These are phyloP conservation scores for Lachnellula hyalina DNA, from an alignment of 2,329 filamentous ascomycete species.

Conservation along the genomic window DNA sequence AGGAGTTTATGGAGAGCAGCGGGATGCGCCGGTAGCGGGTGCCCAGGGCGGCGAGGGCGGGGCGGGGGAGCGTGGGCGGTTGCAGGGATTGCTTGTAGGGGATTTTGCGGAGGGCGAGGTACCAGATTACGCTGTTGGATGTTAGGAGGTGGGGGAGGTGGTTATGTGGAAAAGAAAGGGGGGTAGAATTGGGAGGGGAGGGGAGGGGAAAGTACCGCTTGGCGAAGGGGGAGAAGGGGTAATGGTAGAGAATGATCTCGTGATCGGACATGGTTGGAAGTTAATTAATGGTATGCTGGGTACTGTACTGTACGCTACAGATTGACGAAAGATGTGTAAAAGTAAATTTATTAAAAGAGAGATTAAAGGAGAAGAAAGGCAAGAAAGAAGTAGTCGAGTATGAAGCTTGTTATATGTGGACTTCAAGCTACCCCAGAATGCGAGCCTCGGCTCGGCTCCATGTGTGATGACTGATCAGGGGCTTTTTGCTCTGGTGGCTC, in stretches of 20 bases:
- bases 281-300: too few species aligned
- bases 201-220: constrained; percentile 34
- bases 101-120: constrained; percentile 60
- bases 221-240: constrained; percentile 60
- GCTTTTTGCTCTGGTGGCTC: too few species aligned
- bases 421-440: too few species aligned
- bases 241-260: constrained; percentile 55
- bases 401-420: too few species aligned
- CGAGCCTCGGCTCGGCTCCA: too few species aligned
- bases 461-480: too few species aligned
- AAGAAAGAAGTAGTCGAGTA: too few species aligned
- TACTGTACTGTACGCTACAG: too few species aligned
- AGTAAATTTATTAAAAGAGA: too few species aligned
- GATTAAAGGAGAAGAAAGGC: too few species aligned
- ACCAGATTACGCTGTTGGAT: constrained; percentile 50
- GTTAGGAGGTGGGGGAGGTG: too few species aligned
- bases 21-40: constrained; percentile 66
- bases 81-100: constrained; percentile 67
- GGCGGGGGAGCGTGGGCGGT: constrained; percentile 60
- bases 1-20: constrained; percentile 57
- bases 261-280: not conserved
- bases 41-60: constrained; percentile 56
- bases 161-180: not conserved
- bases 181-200: not conserved
- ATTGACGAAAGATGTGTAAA: too few species aligned